phyloP scores from a whole-genome alignment of 1,284 basidiomycete genomes.

The Cryptococcus maquisensis region DNA sequence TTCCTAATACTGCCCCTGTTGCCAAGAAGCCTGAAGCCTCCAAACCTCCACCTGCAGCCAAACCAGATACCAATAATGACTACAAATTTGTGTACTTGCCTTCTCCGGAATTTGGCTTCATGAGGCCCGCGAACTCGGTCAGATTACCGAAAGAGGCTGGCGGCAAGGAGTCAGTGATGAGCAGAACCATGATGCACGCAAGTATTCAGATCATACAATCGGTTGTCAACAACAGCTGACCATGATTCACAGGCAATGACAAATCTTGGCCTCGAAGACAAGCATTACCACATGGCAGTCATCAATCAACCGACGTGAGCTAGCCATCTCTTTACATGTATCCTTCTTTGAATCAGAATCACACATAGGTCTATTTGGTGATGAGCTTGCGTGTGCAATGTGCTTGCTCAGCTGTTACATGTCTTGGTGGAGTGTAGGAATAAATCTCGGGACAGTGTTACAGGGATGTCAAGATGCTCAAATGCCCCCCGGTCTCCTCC shows the following conservation, averaged over 20 bases:
- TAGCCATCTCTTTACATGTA: no score
- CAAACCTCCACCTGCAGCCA: no score
- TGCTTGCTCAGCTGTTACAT: no score
- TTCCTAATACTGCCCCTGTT: no score
- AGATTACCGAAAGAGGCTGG: slow-evolving; percentile 15
- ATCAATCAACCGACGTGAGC: not conserved
- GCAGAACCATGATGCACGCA: slow-evolving; percentile 33
- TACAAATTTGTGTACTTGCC: slow-evolving; percentile 22
- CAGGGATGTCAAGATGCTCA: slow-evolving; percentile 9
- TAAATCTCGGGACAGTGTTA: no score
- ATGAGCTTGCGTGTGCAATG: no score
- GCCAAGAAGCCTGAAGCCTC: no score
- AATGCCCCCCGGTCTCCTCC: slow-evolving; percentile 49
- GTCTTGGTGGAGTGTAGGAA: no score
- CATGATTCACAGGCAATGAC: not conserved
- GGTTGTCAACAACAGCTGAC: no score
- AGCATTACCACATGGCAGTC: not conserved
- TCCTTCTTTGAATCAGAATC: no score
- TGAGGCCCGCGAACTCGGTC: slow-evolving; percentile 21
- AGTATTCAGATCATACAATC: not conserved
- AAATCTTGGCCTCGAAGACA: not conserved
- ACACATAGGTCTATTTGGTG: no score
- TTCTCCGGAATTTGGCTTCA: slow-evolving; percentile 26
- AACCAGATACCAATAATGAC: no score
- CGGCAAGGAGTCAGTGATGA: slow-evolving; percentile 30